Conservation (phyloP, 495 filamentous ascomycete genomes). For the Rostrohypoxylon terebratum region DNA sequence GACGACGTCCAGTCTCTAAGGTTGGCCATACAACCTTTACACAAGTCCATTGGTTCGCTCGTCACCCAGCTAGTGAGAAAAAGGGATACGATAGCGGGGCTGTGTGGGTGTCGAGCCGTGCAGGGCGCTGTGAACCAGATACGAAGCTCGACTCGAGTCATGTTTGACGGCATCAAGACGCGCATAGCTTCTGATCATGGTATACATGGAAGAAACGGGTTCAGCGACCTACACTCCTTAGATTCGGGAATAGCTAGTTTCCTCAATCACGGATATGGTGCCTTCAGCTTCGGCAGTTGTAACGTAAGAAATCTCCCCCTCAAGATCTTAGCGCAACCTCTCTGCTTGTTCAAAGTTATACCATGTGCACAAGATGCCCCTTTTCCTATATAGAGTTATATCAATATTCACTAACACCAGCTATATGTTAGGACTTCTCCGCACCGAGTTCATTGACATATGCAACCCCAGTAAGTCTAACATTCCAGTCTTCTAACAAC, state of each 20-base stretch:
- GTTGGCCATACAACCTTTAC: conserved; percentile 30
- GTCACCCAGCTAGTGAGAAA: conserved; percentile 38
- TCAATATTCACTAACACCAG: conserved; percentile 14
- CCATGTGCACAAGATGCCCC: not conserved
- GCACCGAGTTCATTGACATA: conserved; percentile 18
- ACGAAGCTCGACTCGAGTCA: conserved; percentile 28
- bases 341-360: not conserved
- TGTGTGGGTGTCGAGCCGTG: conserved; percentile 35
- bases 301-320: conserved; percentile 25
- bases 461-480: conserved; percentile 23
- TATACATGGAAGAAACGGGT: conserved; percentile 20
- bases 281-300: conserved; percentile 36
- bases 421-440: conserved; percentile 28
- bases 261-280: conserved; percentile 31
- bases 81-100: conserved; percentile 26
- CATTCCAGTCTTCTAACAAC: not conserved
- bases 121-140: conserved; percentile 35
- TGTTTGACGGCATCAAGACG: conserved; percentile 39
- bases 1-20: conserved; percentile 30
- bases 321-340: not conserved
- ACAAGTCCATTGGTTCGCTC: conserved; percentile 36
- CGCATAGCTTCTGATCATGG: not conserved
- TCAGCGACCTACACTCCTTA: conserved; percentile 25
- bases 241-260: conserved; percentile 39
- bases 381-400: not conserved